Evolutionary conservation across 169 alveolate species (phyloP).

Genomic region (Plasmodium reichenowi): DNA sequence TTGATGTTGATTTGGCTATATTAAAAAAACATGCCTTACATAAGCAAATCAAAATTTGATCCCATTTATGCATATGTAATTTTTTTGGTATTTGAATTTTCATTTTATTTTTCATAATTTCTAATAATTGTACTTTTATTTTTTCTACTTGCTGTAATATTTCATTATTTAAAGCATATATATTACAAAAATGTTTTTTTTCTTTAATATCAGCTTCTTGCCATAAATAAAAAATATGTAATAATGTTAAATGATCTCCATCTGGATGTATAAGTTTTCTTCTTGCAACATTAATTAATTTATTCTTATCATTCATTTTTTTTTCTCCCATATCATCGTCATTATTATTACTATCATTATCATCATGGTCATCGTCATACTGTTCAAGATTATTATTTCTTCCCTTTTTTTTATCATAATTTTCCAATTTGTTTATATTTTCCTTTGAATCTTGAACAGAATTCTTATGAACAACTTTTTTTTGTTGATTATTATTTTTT

Average conservation of each 20-base stretch:
- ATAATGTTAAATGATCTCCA: conserved; percentile 97
- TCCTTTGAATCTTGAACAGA: not conserved
- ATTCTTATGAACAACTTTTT: not conserved
- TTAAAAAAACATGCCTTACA: conserved; percentile 83
- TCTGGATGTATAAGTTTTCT: conserved; percentile 94
- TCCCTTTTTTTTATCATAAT: not conserved
- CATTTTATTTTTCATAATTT: conserved; percentile 39
- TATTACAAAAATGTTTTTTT: conserved; percentile 87
- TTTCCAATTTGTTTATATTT: not conserved
- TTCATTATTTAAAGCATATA: conserved; percentile 86
- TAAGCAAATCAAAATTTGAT: conserved; percentile 76
- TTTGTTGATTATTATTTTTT: not conserved
- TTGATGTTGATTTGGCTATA: conserved; percentile 78
- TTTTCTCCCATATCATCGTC: conserved; percentile 11
- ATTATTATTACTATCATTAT: not conserved
- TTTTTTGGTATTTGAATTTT: conserved; percentile 9
- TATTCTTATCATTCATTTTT: conserved; percentile 90
- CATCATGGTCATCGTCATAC: not conserved
- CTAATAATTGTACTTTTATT: conserved; percentile 51
- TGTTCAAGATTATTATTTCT: not conserved
- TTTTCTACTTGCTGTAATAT: conserved; percentile 84
- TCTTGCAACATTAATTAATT: conserved; percentile 94
- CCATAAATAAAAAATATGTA: conserved; percentile 89
- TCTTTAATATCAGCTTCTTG: conserved; percentile 79
- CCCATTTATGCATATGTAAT: conserved; percentile 77